A percentile compares a stretch with the other conserved stretches of the same genome.
Conservation (phyloP, 1,284 basidiomycete genomes). For the Puccinia brachypodii region DNA sequence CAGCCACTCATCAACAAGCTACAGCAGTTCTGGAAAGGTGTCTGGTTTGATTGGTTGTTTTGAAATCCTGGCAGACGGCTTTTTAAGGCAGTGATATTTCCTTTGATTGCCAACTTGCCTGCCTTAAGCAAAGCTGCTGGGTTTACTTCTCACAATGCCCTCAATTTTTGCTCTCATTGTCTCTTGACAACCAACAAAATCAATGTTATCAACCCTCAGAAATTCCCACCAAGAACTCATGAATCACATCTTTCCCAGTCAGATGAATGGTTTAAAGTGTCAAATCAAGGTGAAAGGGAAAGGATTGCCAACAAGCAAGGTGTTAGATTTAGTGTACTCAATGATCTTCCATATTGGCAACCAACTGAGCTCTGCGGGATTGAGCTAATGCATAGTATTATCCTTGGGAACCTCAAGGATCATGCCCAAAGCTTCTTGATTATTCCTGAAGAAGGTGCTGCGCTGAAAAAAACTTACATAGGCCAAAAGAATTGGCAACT, state of each 20-base stretch:
- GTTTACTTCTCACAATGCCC: conserved; percentile 7
- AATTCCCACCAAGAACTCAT: neutral
- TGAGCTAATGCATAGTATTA: conserved; percentile 14
- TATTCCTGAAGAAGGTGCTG: neutral
- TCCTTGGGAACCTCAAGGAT: conserved; percentile 24
- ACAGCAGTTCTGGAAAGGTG: neutral
- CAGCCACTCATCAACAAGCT: conserved; percentile 18
- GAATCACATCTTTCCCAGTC: neutral
- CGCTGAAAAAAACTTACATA: neutral
- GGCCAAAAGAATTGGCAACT: neutral
- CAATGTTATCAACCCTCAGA: neutral
- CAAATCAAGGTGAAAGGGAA: neutral
- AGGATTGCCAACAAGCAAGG: neutral
- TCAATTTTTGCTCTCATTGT: conserved; percentile 13
- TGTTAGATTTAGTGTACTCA: conserved; percentile 1
- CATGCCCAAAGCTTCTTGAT: neutral
- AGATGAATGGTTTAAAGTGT: neutral
- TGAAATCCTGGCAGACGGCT: neutral
- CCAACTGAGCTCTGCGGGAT: conserved; percentile 5
- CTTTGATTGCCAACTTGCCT: conserved; percentile 39
- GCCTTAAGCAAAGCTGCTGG: conserved; percentile 32
- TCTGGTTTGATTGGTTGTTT: neutral
- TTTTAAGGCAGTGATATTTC: conserved; percentile 11
- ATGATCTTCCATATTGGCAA: conserved; percentile 18
- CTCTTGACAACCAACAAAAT: neutral